Evolutionary conservation across 2,329 filamentous ascomycete genomes (phyloP).

Genomic region (Fusarium sp.): DNA sequence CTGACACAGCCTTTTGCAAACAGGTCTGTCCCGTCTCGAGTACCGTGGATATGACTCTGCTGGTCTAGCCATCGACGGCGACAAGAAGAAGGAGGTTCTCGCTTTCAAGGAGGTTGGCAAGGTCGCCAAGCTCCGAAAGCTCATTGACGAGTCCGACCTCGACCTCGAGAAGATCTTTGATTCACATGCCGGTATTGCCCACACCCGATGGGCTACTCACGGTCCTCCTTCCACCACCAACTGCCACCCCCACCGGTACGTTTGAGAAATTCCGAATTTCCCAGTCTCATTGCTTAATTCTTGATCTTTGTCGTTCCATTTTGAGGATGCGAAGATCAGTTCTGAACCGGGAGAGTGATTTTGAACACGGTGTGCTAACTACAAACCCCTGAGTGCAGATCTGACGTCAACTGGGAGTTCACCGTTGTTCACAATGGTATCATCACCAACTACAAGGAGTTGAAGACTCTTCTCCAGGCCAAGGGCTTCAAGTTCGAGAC

Average conservation of each 20-base stretch:
- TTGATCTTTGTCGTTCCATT: background rate
- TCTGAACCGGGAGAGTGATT: background rate
- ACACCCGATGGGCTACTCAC: constrained; percentile 99
- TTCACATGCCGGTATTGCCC: constrained; percentile 97
- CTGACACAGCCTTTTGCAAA: constrained; percentile 43
- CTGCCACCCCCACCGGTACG: constrained; percentile 97
- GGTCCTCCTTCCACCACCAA: constrained; percentile 92
- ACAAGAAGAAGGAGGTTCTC: constrained; percentile 98
- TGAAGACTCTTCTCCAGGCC: constrained; percentile 89
- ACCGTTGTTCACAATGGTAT: constrained; percentile 99
- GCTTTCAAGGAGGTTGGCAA: constrained; percentile 99
- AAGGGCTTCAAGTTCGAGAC: constrained; percentile 99
- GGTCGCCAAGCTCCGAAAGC: constrained; percentile 93
- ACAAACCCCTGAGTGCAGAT: constrained; percentile 62
- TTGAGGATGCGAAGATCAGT: constrained; percentile 8
- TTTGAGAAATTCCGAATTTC: constrained; percentile 10
- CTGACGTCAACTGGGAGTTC: constrained; percentile 95
- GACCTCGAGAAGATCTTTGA: constrained; percentile 95
- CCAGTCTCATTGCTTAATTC: background rate
- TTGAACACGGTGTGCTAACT: constrained; percentile 31
- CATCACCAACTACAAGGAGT: constrained; percentile 99
- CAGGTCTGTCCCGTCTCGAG: constrained; percentile 93
- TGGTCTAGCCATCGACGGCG: constrained; percentile 92
- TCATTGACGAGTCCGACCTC: constrained; percentile 84
- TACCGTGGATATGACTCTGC: constrained; percentile 99